Percentiles rank a stretch among this genome's conserved stretches.
Conservation (phyloP, 2,329 filamentous ascomycete genomes). For the Pseudopithomyces chartarum region DNA sequence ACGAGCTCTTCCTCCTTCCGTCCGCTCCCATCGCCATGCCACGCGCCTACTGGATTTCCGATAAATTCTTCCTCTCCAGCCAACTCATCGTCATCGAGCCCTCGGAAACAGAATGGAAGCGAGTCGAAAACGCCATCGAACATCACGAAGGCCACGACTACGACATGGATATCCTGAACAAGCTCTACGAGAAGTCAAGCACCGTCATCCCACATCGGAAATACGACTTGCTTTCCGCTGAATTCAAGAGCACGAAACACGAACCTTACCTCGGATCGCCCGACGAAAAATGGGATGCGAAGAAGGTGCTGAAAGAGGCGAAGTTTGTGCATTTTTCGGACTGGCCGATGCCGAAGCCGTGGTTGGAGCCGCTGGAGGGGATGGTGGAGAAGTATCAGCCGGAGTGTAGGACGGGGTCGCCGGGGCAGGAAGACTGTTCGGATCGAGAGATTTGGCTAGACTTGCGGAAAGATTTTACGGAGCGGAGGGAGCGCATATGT, state of each 20-base stretch:
- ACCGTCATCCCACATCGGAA: conserved; percentile 55
- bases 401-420: background rate
- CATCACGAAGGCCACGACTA: conserved; percentile 39
- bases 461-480: conserved; percentile 3
- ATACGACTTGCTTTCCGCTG: conserved; percentile 63
- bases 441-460: conserved; percentile 7
- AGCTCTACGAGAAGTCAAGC: conserved; percentile 59
- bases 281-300: conserved; percentile 60
- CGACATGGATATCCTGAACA: conserved; percentile 69
- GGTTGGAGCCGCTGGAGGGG: conserved; percentile 4
- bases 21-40: conserved; percentile 65
- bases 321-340: conserved; percentile 68
- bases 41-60: conserved; percentile 68
- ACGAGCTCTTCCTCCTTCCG: conserved; percentile 70
- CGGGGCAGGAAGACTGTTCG: background rate
- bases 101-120: conserved; percentile 54
- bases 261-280: conserved; percentile 50
- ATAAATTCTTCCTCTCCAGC: conserved; percentile 54
- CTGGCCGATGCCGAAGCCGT: conserved; percentile 12
- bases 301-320: conserved; percentile 58
- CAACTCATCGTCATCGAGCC: conserved; percentile 65
- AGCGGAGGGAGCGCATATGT: background rate
- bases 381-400: conserved; percentile 5
- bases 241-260: conserved; percentile 61
- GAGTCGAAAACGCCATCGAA: conserved; percentile 22